phyloP scores from a whole-genome alignment of 345 rosid genomes.

The Lepidium africanum region DNA sequence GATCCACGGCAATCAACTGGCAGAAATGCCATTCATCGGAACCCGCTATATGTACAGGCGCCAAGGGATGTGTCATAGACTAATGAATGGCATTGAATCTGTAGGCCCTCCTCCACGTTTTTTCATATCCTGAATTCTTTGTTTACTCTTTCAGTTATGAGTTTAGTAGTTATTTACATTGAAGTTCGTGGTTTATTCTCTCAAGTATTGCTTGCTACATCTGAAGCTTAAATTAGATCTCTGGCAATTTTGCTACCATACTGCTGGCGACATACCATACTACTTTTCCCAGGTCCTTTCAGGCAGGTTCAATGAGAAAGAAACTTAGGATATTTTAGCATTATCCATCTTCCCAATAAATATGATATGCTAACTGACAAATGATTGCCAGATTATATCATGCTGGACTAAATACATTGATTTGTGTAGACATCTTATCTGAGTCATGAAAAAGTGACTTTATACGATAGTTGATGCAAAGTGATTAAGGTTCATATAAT shows the following conservation, averaged over 20 bases:
- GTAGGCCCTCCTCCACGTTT: constrained; percentile 37
- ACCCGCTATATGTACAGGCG: constrained; percentile 80
- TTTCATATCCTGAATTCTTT: background rate
- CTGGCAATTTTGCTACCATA: background rate
- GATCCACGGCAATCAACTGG: constrained; percentile 73
- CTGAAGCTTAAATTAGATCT: background rate
- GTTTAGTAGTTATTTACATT: background rate
- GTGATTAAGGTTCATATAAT: background rate
- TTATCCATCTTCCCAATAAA: background rate
- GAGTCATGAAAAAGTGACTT: background rate
- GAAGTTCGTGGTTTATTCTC: background rate
- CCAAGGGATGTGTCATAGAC: constrained; percentile 95
- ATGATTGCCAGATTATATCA: background rate
- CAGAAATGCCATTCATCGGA: constrained; percentile 99
- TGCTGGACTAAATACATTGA: background rate
- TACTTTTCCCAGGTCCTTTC: background rate
- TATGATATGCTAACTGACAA: background rate
- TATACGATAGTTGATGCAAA: background rate
- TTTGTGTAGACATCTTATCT: background rate
- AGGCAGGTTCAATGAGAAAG: background rate
- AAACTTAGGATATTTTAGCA: background rate
- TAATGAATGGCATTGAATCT: constrained; percentile 71
- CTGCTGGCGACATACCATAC: background rate
- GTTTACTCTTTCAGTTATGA: background rate
- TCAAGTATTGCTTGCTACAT: background rate